Evolutionary conservation across 441 rosid genomes (phyloP).

Genomic region (Breynia disticha): DNA sequence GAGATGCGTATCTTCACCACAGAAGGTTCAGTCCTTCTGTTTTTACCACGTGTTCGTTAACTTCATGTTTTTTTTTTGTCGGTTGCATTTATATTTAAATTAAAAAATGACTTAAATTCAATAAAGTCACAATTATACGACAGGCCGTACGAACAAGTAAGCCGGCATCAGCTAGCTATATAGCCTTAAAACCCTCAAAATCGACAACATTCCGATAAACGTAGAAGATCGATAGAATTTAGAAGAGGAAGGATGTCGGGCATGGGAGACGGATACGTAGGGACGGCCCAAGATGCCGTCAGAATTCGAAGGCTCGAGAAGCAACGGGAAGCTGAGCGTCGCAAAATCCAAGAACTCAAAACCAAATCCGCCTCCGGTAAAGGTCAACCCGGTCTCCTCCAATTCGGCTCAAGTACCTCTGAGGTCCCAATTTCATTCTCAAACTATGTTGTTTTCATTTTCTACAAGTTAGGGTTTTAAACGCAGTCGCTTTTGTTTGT

Average conservation of each 20-base stretch:
- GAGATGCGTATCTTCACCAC: constrained; percentile 1
- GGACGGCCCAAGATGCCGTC: constrained; percentile 93
- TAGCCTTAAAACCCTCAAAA: no score
- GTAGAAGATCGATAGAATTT: constrained; percentile 3
- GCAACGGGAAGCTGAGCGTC: constrained; percentile 94
- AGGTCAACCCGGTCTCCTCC: constrained; percentile 90
- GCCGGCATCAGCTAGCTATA: no score
- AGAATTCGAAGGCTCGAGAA: constrained; percentile 94
- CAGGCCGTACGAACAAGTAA: no score
- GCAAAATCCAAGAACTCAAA: constrained; percentile 87
- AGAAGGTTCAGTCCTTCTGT: no score
- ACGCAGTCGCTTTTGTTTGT: no score
- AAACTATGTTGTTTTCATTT: neutral
- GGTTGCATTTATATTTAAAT: no score
- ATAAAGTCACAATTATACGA: no score
- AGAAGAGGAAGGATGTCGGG: constrained; percentile 63
- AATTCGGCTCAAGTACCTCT: constrained; percentile 84
- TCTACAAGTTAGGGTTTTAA: neutral
- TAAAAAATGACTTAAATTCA: no score
- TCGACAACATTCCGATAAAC: neutral
- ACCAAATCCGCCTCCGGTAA: constrained; percentile 66
- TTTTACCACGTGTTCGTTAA: no score
- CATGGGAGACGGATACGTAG: constrained; percentile 99
- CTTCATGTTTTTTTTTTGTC: no score
- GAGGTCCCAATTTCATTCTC: constrained; percentile 38